phyloP scores from a whole-genome alignment of 164 flowering plant species.

The Buxus sempervirens region DNA sequence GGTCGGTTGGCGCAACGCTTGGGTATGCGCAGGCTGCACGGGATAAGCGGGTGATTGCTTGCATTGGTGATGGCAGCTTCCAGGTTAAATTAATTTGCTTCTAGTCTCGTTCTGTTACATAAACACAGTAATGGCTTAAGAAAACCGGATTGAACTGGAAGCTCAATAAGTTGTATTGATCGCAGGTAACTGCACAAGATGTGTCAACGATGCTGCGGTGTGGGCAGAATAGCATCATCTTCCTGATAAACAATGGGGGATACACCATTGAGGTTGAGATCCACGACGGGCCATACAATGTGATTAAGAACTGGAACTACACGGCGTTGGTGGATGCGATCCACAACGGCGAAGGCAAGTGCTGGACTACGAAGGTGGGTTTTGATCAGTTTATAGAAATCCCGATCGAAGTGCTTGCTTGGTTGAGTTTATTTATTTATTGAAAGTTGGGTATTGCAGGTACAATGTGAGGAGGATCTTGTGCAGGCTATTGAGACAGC shows the following conservation, averaged over 20 bases:
- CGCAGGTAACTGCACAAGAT: constrained; percentile 43
- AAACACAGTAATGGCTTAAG: too few relatives aligned
- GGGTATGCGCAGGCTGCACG: constrained; percentile 44
- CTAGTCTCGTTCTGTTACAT: too few relatives aligned
- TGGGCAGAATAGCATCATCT: constrained; percentile 33
- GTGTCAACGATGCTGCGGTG: constrained; percentile 40
- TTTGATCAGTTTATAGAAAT: too few relatives aligned
- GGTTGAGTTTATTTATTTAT: too few relatives aligned
- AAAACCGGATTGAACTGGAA: too few relatives aligned
- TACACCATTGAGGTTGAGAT: constrained; percentile 50
- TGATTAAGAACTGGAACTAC: constrained; percentile 54
- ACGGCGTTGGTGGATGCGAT: constrained; percentile 43
- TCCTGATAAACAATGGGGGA: constrained; percentile 46
- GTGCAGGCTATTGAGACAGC: constrained; percentile 32
- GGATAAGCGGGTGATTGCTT: constrained; percentile 41
- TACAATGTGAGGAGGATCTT: constrained; percentile 28
- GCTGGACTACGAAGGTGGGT: constrained; percentile 43
- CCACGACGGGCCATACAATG: constrained; percentile 51
- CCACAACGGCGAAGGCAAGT: constrained; percentile 46
- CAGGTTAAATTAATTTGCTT: constrained; percentile 28
- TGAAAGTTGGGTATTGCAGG: constrained; percentile 12
- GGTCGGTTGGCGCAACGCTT: constrained; percentile 50
- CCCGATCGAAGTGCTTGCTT: too few relatives aligned
- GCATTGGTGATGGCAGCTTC: constrained; percentile 60
- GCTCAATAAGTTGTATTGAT: too few relatives aligned